Evolutionary conservation across 2,329 filamentous ascomycete species (phyloP).

Genomic region (Furcasterigmium sp.): DNA sequence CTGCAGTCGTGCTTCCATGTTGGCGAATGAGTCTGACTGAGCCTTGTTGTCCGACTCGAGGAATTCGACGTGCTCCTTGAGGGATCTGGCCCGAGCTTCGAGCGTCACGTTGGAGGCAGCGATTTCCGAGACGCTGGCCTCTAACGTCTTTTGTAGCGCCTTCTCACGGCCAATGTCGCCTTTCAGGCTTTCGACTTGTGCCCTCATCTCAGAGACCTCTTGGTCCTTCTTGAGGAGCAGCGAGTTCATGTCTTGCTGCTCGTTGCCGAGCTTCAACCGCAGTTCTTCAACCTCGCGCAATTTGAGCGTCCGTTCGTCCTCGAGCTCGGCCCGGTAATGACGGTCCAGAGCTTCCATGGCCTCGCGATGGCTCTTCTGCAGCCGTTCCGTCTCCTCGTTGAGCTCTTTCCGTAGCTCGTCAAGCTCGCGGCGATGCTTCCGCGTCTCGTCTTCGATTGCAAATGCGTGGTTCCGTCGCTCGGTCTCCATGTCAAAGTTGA

Average conservation of each 20-base stretch:
- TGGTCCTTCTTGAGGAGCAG: slow-evolving; percentile 47
- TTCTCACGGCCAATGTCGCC: slow-evolving; percentile 58
- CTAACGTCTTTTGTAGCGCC: slow-evolving; percentile 48
- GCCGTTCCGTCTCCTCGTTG: slow-evolving; percentile 49
- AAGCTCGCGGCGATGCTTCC: slow-evolving; percentile 49
- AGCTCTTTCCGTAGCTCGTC: slow-evolving; percentile 47
- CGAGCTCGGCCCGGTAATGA: slow-evolving; percentile 58
- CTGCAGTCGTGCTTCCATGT: slow-evolving; percentile 74
- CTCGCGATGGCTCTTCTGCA: slow-evolving; percentile 59
- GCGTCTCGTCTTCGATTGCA: slow-evolving; percentile 48
- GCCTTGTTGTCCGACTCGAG: slow-evolving; percentile 86
- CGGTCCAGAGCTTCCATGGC: slow-evolving; percentile 61
- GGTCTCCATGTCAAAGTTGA: slow-evolving; percentile 33
- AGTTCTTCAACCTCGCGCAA: slow-evolving; percentile 63
- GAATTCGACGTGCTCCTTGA: slow-evolving; percentile 80
- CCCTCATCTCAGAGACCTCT: slow-evolving; percentile 44
- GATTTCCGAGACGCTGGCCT: slow-evolving; percentile 51
- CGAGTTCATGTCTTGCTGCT: slow-evolving; percentile 45
- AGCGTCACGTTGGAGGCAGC: slow-evolving; percentile 59
- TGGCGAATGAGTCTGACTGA: slow-evolving; percentile 79
- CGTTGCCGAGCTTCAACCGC: slow-evolving; percentile 43
- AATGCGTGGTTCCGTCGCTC: slow-evolving; percentile 40
- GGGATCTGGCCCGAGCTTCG: slow-evolving; percentile 68
- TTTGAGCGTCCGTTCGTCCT: slow-evolving; percentile 55
- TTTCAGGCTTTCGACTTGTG: slow-evolving; percentile 39